phyloP scores from a whole-genome alignment of 305 asterid genomes.

The Plantago rigida region DNA sequence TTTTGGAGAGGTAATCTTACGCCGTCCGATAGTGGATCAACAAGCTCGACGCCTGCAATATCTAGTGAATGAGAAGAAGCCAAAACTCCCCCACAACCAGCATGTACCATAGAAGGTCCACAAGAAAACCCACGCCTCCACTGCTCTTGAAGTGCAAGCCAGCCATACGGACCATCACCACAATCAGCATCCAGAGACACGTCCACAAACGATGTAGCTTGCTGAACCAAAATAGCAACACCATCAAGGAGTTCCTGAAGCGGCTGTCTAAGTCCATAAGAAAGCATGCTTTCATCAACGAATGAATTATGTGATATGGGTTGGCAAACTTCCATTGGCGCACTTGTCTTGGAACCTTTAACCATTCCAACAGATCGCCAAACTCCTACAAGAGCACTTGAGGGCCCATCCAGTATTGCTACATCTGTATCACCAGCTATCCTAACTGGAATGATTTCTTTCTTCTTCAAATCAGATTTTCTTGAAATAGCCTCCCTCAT shows the following conservation, averaged over 20 bases:
- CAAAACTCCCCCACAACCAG: slow-evolving; percentile 98
- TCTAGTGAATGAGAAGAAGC: slow-evolving; percentile 93
- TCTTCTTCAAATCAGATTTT: slow-evolving; percentile 74
- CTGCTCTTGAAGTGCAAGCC: slow-evolving; percentile 99
- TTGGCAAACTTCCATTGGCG: slow-evolving; percentile 61
- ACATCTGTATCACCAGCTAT: slow-evolving; percentile 94
- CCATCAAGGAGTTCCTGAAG: slow-evolving; percentile 99
- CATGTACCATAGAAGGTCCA: slow-evolving; percentile 98
- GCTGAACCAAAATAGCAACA: slow-evolving; percentile 82
- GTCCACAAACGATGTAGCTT: slow-evolving; percentile 96
- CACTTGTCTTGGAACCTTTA: slow-evolving; percentile 55
- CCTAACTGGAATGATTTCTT: slow-evolving; percentile 74
- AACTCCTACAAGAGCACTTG: slow-evolving; percentile 89
- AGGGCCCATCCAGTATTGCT: slow-evolving; percentile 68
- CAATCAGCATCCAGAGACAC: slow-evolving; percentile 91
- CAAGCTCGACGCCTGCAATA: slow-evolving; percentile 93
- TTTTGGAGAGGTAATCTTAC: slow-evolving; percentile 42
- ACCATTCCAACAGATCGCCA: slow-evolving; percentile 87
- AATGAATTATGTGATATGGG: slow-evolving; percentile 69
- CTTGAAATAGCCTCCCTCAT: slow-evolving; percentile 50
- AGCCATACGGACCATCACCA: slow-evolving; percentile 93
- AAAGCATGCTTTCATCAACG: slow-evolving; percentile 80
- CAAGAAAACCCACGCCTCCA: slow-evolving; percentile 95
- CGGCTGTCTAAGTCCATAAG: slow-evolving; percentile 89
- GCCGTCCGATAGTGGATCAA: slow-evolving; percentile 86